A percentile compares a stretch with the other conserved stretches of the same genome.
Evolutionary conservation across 2,329 filamentous ascomycete species (phyloP).

Genomic region (Rachicladosporium sp.): DNA sequence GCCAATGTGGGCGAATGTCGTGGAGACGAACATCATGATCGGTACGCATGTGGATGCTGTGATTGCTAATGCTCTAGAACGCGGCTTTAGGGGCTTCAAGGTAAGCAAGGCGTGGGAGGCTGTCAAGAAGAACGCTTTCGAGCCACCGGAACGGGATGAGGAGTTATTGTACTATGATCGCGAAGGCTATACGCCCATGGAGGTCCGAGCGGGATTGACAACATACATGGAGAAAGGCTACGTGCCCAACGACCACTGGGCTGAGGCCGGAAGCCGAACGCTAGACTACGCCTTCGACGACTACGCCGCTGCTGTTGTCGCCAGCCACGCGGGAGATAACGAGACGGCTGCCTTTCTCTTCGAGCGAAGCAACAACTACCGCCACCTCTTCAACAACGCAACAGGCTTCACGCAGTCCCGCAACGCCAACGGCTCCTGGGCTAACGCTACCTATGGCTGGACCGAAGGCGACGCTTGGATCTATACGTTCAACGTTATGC

Average conservation of each 20-base stretch:
- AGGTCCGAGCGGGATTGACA: slow-evolving; percentile 35
- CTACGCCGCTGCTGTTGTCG: slow-evolving; percentile 32
- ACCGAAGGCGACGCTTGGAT: slow-evolving; percentile 39
- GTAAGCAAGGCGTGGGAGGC: slow-evolving; percentile 33
- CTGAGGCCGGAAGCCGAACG: slow-evolving; percentile 35
- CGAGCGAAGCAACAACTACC: slow-evolving; percentile 30
- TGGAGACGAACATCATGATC: slow-evolving; percentile 42
- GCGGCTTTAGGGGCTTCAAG: slow-evolving; percentile 33
- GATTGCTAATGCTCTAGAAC: slow-evolving; percentile 34
- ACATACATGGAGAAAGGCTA: slow-evolving; percentile 33
- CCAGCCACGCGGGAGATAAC: slow-evolving; percentile 25
- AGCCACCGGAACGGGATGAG: slow-evolving; percentile 32
- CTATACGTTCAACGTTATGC: slow-evolving; percentile 40
- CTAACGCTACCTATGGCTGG: slow-evolving; percentile 34
- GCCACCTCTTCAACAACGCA: slow-evolving; percentile 30
- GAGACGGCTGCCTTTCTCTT: slow-evolving; percentile 22
- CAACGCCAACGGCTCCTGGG: slow-evolving; percentile 36
- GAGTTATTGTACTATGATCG: slow-evolving; percentile 36
- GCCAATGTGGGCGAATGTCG: slow-evolving; percentile 39
- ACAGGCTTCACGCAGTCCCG: slow-evolving; percentile 37
- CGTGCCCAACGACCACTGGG: slow-evolving; percentile 37
- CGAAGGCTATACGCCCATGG: slow-evolving; percentile 34
- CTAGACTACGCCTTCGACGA: slow-evolving; percentile 39
- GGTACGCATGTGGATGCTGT: slow-evolving; percentile 38
- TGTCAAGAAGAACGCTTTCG: slow-evolving; percentile 34